These are phyloP conservation scores for Cotoneaster glaucophyllus DNA, from an alignment of 306 rosid species.

Conservation along the genomic window DNA sequence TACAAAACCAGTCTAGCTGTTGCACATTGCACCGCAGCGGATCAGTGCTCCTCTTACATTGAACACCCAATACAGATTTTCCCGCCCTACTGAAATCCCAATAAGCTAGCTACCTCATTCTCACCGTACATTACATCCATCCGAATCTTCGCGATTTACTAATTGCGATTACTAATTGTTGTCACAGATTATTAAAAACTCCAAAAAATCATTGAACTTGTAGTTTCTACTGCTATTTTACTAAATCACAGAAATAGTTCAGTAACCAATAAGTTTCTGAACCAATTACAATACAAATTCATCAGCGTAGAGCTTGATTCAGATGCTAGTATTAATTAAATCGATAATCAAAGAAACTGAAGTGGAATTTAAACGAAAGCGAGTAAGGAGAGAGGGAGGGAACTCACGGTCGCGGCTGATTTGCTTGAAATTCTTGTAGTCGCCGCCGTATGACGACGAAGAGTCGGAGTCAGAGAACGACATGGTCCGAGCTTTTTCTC, in stretches of 20 bases:
- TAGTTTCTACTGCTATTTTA: background rate
- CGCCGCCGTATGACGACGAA: conserved; percentile 47
- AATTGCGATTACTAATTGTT: too few species aligned
- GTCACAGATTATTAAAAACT: background rate
- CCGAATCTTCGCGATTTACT: too few species aligned
- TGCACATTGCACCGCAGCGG: background rate
- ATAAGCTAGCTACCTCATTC: background rate
- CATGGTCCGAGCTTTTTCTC: conserved; percentile 21
- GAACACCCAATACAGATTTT: background rate
- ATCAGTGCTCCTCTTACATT: background rate
- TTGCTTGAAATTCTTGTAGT: conserved; percentile 51
- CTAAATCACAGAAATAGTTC: background rate
- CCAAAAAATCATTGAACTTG: background rate
- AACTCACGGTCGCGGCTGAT: conserved; percentile 54
- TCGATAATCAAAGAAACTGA: background rate
- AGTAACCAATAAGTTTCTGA: background rate
- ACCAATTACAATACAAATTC: background rate
- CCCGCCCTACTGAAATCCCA: background rate
- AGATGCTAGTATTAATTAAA: background rate
- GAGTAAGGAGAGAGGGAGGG: background rate
- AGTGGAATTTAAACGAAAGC: background rate
- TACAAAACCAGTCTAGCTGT: background rate
- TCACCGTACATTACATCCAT: background rate
- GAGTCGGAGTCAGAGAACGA: conserved; percentile 56
- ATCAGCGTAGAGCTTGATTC: background rate